Percentiles rank a stretch among this genome's conserved stretches.
These are phyloP conservation scores for Tolypocladium ovalisporum DNA, from an alignment of 2,329 filamentous ascomycete genomes.

Conservation along the genomic window DNA sequence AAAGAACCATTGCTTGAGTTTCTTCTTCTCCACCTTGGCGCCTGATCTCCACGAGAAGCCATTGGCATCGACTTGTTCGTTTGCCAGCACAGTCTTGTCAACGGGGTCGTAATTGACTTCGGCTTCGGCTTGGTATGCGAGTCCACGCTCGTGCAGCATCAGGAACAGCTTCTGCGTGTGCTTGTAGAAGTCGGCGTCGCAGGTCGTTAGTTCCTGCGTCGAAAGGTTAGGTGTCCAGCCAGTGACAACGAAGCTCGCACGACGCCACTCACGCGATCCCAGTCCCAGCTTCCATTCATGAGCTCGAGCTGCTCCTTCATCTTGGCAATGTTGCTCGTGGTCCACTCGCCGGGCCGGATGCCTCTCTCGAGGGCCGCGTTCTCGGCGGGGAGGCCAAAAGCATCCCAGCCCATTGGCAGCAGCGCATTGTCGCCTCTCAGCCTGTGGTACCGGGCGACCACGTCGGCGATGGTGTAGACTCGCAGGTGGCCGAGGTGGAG, in stretches of 20 bases:
- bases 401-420: constrained; percentile 92
- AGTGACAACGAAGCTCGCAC: neutral
- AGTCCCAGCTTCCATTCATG: constrained; percentile 79
- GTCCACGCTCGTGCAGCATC: constrained; percentile 58
- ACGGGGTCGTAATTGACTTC: constrained; percentile 86
- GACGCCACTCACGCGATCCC: constrained; percentile 54
- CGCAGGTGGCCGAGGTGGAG: constrained; percentile 81
- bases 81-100: constrained; percentile 80
- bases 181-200: constrained; percentile 76
- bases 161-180: constrained; percentile 83
- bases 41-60: constrained; percentile 82
- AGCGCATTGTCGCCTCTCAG: constrained; percentile 67
- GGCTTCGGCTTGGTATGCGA: constrained; percentile 76
- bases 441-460: constrained; percentile 63
- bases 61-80: constrained; percentile 84
- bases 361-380: constrained; percentile 82
- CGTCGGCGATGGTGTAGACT: constrained; percentile 85
- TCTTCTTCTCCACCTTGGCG: constrained; percentile 68
- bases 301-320: constrained; percentile 74
- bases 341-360: constrained; percentile 70
- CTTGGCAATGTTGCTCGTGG: constrained; percentile 63
- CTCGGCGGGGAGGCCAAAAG: constrained; percentile 81
- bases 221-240: neutral
- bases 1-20: constrained; percentile 83
- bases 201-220: constrained; percentile 67